These are phyloP conservation scores for Podospora tetraspora DNA, from an alignment of 495 filamentous ascomycete species.

Conservation along the genomic window DNA sequence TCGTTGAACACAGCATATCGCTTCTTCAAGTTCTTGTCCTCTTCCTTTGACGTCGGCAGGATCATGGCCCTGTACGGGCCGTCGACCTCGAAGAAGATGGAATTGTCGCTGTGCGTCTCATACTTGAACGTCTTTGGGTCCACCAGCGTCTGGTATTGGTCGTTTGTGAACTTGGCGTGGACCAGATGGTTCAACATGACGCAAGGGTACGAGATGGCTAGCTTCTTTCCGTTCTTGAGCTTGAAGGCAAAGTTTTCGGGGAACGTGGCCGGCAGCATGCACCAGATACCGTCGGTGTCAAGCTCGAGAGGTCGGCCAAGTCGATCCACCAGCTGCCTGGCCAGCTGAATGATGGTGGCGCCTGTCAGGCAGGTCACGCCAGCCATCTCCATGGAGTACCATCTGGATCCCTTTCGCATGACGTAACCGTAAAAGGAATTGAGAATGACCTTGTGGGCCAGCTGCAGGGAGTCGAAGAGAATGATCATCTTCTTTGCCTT, in stretches of 20 bases:
- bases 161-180: constrained; percentile 90
- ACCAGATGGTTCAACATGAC: constrained; percentile 99
- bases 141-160: constrained; percentile 87
- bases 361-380: constrained; percentile 97
- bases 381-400: constrained; percentile 99
- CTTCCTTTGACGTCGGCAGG: constrained; percentile 93
- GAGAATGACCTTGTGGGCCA: constrained; percentile 97
- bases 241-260: constrained; percentile 96
- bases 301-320: constrained; percentile 91
- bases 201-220: constrained; percentile 93
- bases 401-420: constrained; percentile 96
- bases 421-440: constrained; percentile 99
- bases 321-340: constrained; percentile 86
- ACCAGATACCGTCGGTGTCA: constrained; percentile 99
- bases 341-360: constrained; percentile 96
- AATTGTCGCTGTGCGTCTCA: constrained; percentile 93
- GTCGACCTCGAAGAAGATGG: constrained; percentile 99
- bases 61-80: constrained; percentile 98
- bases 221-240: constrained; percentile 89
- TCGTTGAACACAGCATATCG: constrained; percentile 99
- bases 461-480: constrained; percentile 89
- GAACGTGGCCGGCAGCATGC: constrained; percentile 95
- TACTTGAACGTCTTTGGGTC: constrained; percentile 80
- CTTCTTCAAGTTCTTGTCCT: constrained; percentile 99
- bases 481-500: constrained; percentile 98